Percentiles rank a stretch among this genome's conserved stretches.
These are phyloP conservation scores for Fusarium sarcochroum DNA, from an alignment of 2,329 filamentous ascomycete genomes.

Conservation along the genomic window DNA sequence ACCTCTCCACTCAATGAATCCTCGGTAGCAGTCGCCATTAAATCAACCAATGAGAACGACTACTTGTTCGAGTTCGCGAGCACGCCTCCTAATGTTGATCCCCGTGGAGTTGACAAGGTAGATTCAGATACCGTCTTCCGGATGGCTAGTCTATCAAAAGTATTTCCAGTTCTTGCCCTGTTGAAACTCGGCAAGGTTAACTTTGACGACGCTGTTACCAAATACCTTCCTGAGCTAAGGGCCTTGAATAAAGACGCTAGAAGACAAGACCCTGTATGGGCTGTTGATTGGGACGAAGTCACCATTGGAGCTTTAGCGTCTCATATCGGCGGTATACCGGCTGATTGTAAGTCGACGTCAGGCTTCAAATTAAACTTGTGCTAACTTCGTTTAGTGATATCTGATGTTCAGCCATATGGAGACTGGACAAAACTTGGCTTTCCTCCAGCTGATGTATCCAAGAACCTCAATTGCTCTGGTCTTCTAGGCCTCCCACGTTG, in stretches of 20 bases:
- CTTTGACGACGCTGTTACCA: slow-evolving; percentile 19
- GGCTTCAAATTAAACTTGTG: accelerated
- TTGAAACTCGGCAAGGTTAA: slow-evolving; percentile 5
- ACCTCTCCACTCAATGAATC: neutral
- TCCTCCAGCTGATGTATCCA: neutral
- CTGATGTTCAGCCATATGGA: slow-evolving; percentile 22
- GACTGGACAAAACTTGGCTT: slow-evolving; percentile 27
- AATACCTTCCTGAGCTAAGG: slow-evolving; percentile 24
- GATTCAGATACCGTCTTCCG: slow-evolving; percentile 23
- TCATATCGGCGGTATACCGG: slow-evolving; percentile 10
- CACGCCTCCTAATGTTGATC: slow-evolving; percentile 15
- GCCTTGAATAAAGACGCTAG: slow-evolving; percentile 15
- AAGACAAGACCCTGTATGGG: slow-evolving; percentile 20
- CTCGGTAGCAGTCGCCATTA: slow-evolving; percentile 9
- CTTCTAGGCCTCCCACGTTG: slow-evolving; percentile 11
- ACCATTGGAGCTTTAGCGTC: slow-evolving; percentile 18
- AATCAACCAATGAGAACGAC: slow-evolving; percentile 20
- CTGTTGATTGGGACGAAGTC: slow-evolving; percentile 22
- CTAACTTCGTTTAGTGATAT: neutral
- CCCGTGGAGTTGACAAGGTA: slow-evolving; percentile 13
- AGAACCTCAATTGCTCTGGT: slow-evolving; percentile 24
- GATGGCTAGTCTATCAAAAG: slow-evolving; percentile 23
- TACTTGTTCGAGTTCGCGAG: slow-evolving; percentile 23
- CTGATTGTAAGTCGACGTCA: neutral
- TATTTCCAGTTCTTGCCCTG: slow-evolving; percentile 16